Percentiles rank a stretch among this genome's conserved stretches.
phyloP scores from a whole-genome alignment of 2,329 filamentous ascomycete genomes.

The Phaeosphaeria sp. region DNA sequence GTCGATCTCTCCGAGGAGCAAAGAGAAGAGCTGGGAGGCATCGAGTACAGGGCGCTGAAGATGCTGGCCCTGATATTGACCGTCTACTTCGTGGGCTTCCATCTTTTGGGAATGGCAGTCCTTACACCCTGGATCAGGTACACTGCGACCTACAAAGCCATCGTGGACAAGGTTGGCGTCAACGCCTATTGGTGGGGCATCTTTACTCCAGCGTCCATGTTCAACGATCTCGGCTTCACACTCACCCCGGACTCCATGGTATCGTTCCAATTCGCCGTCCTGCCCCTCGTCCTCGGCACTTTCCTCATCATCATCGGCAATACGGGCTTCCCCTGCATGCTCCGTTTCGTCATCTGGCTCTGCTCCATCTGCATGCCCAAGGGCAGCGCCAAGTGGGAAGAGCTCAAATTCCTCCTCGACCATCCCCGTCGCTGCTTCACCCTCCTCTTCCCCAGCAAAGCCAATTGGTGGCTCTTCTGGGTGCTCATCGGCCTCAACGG shows the following conservation, averaged over 20 bases:
- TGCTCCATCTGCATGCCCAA: slow-evolving; percentile 70
- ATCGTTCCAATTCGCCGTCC: slow-evolving; percentile 79
- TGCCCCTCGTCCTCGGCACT: slow-evolving; percentile 76
- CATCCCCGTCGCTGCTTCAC: slow-evolving; percentile 97
- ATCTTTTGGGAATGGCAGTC: slow-evolving; percentile 74
- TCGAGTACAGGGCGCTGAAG: slow-evolving; percentile 93
- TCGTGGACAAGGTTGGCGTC: slow-evolving; percentile 69
- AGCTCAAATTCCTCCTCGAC: slow-evolving; percentile 87
- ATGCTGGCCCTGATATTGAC: slow-evolving; percentile 80
- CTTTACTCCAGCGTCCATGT: slow-evolving; percentile 85
- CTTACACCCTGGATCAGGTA: slow-evolving; percentile 81
- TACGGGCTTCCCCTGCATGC: slow-evolving; percentile 92
- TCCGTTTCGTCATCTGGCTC: slow-evolving; percentile 91
- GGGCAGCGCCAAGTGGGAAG: slow-evolving; percentile 80
- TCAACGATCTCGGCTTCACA: slow-evolving; percentile 95
- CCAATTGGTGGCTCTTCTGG: slow-evolving; percentile 95
- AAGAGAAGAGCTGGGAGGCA: slow-evolving; percentile 91
- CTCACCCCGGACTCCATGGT: slow-evolving; percentile 93
- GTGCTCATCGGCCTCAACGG: slow-evolving; percentile 83
- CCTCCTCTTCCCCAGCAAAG: slow-evolving; percentile 84
- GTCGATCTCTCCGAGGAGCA: slow-evolving; percentile 87
- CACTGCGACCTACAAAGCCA: slow-evolving; percentile 61
- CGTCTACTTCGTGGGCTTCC: slow-evolving; percentile 82
- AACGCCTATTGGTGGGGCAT: slow-evolving; percentile 88
- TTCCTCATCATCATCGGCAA: slow-evolving; percentile 95